A percentile compares a stretch with the other conserved stretches of the same genome.
Evolutionary conservation across 495 filamentous ascomycete species (phyloP).

Genomic region (Clavariopsis aquatica): DNA sequence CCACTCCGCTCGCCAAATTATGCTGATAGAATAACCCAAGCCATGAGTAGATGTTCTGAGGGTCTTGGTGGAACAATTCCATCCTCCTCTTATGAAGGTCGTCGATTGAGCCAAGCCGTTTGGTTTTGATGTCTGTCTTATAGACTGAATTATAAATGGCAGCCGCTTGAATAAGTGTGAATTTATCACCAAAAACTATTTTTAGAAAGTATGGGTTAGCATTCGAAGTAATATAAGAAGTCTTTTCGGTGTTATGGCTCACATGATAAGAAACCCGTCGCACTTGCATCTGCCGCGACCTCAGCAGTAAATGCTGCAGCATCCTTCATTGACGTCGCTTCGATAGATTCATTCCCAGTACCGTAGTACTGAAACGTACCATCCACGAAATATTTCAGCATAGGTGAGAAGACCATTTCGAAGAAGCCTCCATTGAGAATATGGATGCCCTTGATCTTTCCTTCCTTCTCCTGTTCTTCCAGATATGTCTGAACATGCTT

Average conservation of each 20-base stretch:
- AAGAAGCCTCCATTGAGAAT: not conserved
- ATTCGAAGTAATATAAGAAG: no score
- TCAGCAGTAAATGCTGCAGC: no score
- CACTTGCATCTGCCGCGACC: no score
- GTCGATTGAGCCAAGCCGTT: slow-evolving; percentile 43
- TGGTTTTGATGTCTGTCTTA: slow-evolving; percentile 43
- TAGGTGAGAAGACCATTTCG: no score
- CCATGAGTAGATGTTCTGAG: not conserved
- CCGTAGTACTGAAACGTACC: not conserved
- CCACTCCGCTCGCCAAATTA: not conserved
- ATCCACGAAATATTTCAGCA: not conserved
- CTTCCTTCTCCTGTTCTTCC: not conserved
- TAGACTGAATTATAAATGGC: slow-evolving; percentile 37
- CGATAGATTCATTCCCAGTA: not conserved
- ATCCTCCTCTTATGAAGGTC: slow-evolving; percentile 40
- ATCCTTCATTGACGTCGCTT: not conserved
- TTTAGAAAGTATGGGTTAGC: no score
- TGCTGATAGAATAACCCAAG: not conserved
- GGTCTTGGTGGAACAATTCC: not conserved
- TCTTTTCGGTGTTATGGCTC: no score
- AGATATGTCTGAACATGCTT: not conserved
- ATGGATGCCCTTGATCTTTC: not conserved
- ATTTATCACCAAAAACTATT: not conserved
- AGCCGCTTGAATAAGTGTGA: not conserved
- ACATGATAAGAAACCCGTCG: no score